Evolutionary conservation across 345 rosid species (phyloP).

Genomic region (Syzygium aqueum): DNA sequence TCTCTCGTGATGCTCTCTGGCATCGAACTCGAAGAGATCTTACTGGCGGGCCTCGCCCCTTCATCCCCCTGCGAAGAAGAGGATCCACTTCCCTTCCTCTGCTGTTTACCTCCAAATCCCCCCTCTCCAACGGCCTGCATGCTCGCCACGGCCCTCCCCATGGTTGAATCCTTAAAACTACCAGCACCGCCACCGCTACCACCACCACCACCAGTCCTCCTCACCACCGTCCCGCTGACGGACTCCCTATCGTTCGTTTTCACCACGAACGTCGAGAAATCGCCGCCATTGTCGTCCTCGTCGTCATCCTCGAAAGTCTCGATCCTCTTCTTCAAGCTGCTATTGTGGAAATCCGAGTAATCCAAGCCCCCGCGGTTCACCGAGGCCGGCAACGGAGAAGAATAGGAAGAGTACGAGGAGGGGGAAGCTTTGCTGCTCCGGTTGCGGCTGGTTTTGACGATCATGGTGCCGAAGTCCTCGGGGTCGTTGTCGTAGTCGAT

Average conservation of each 20-base stretch:
- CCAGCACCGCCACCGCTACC: slow-evolving; percentile 16
- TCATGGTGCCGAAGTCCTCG: slow-evolving; percentile 77
- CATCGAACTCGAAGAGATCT: slow-evolving; percentile 73
- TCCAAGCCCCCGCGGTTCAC: neutral
- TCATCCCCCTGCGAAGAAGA: slow-evolving; percentile 38
- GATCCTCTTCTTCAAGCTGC: slow-evolving; percentile 18
- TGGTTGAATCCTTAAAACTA: slow-evolving; percentile 27
- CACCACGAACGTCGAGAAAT: slow-evolving; percentile 84
- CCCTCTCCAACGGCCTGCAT: slow-evolving; percentile 41
- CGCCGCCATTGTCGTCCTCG: slow-evolving; percentile 34
- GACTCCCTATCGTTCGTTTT: slow-evolving; percentile 35
- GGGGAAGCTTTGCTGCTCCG: neutral
- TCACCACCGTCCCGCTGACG: slow-evolving; percentile 40
- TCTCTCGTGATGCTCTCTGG: slow-evolving; percentile 79
- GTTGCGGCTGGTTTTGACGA: slow-evolving; percentile 36
- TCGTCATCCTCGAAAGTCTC: slow-evolving; percentile 35
- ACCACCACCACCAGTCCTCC: slow-evolving; percentile 31
- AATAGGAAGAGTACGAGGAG: neutral
- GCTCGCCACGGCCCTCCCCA: slow-evolving; percentile 57
- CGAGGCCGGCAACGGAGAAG: neutral
- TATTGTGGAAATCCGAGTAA: slow-evolving; percentile 14
- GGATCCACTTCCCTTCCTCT: slow-evolving; percentile 26
- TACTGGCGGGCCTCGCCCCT: slow-evolving; percentile 29
- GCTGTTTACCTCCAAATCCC: slow-evolving; percentile 42
- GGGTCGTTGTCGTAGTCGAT: slow-evolving; percentile 44